phyloP scores from a whole-genome alignment of 176 grass and related monocot species.

The Lolium rigidum region DNA sequence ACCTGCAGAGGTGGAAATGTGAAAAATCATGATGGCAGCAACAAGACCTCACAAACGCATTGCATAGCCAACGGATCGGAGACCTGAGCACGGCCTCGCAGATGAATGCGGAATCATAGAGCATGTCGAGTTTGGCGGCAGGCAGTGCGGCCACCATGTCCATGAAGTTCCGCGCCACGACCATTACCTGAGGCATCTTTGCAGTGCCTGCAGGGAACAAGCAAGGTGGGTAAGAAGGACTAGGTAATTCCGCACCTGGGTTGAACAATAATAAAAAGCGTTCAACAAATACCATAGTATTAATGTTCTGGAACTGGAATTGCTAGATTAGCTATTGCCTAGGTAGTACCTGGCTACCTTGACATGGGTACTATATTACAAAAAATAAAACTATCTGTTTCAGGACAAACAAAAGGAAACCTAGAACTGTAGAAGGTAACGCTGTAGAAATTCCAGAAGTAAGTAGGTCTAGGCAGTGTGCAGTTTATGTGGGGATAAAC shows the following conservation, averaged over 20 bases:
- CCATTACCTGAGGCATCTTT: conserved; percentile 91
- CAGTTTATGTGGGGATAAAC: too few species aligned
- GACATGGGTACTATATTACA: too few species aligned
- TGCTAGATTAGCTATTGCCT: too few species aligned
- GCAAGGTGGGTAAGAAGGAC: neutral
- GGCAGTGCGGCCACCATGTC: conserved; percentile 94
- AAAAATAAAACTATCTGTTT: too few species aligned
- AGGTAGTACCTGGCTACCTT: too few species aligned
- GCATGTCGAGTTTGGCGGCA: conserved; percentile 72
- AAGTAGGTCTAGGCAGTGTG: too few species aligned
- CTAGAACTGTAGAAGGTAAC: too few species aligned
- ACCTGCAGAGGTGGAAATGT: conserved; percentile 41
- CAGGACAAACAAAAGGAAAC: too few species aligned
- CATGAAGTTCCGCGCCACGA: conserved; percentile 94
- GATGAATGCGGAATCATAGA: conserved; percentile 89
- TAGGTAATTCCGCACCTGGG: neutral
- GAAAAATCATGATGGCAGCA: neutral
- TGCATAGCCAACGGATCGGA: neutral
- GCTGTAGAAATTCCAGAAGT: too few species aligned
- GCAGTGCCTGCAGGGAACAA: neutral
- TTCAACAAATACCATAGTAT: neutral
- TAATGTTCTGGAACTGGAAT: neutral
- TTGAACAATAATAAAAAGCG: neutral
- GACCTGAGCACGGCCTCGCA: conserved; percentile 94
- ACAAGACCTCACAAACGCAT: neutral